Base-by-base conservation (phyloP, 2,329 filamentous ascomycete genomes). In the Botrytis paeoniae region DNA sequence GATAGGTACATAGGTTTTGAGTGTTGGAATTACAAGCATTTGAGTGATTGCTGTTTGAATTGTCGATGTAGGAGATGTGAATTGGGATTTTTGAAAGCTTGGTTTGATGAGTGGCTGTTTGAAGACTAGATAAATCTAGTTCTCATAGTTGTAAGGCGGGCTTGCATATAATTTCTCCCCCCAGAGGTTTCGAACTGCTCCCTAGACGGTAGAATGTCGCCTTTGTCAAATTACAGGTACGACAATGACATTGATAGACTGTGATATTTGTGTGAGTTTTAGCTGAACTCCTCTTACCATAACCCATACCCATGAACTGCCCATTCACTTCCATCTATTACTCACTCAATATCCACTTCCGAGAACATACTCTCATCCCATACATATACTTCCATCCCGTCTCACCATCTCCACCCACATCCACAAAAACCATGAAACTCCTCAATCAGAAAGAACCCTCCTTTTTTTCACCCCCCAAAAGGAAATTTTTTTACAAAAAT, bases 201-300 rank as follows among this genome's bases (percentile, higher is more conserved):
- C 1, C 51, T 29, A 0, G 2, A 54, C 0, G n/a, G 25, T 8
- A 54, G 51, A 4, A 54, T n/a, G 12, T 3, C 3, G 51, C 14
- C 0, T 4, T 18, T 54, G n/a, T 29, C 1, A 29, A 57, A 1
- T 4, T 29, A 1, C 1, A 29, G 5, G 16, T 32, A 2, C 6
- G 3, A 29, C 6, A 6, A 18, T 2, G 6, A 29, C 9, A 4
- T 29, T 18, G 3, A 29, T 29, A 3, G 14, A 4, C n/a, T 18
- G 0, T 54, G 3, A 29, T 57, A 1, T 32, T 32, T 16, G 51
- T 8, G 51, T 18, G 51, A 57, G 51, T 57, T 57, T 14, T 14
- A 57, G 18, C 5, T n/a, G 12, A 6, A 1, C 14, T 29, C 14
- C 14, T 57, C n/a, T 8, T 18, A 6, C 14, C 6, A 29, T 9